These are phyloP conservation scores for Penicillium digitatum DNA, from an alignment of 2,329 filamentous ascomycete species.

Conservation along the genomic window DNA sequence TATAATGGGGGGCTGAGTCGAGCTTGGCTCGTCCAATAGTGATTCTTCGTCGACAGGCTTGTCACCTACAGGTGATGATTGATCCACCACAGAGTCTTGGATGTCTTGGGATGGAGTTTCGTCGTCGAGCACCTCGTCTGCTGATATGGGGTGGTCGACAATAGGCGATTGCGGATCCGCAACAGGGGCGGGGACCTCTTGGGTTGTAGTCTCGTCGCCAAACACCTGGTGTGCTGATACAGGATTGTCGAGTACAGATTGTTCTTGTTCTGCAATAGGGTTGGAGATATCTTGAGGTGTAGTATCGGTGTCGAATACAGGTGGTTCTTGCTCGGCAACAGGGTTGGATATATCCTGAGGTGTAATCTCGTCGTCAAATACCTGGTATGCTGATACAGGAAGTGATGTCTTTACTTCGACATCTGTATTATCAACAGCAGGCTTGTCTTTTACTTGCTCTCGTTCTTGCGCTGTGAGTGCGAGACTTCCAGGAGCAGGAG, in stretches of 20 bases:
- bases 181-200: neutral
- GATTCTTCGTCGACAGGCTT: neutral
- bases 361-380: slow-evolving; percentile 1
- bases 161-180: neutral
- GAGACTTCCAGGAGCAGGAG: slow-evolving; percentile 21
- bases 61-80: neutral
- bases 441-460: slow-evolving; percentile 14
- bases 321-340: neutral
- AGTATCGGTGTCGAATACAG: neutral
- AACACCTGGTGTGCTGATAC: neutral
- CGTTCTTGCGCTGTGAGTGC: slow-evolving; percentile 17
- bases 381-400: slow-evolving; percentile 4
- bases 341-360: neutral
- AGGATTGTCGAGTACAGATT: neutral
- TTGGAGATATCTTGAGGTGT: neutral
- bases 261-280: neutral
- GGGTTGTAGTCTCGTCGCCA: neutral
- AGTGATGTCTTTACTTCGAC: slow-evolving; percentile 3
- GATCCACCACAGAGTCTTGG: neutral
- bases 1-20: neutral
- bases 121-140: neutral
- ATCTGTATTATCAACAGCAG: slow-evolving; percentile 3
- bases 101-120: neutral
- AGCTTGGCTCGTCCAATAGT: neutral
- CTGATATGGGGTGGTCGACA: neutral